Percentiles rank a stretch among this genome's conserved stretches.
Conservation (phyloP, 176 grass and related monocot species). For the Triticum monococcum region DNA sequence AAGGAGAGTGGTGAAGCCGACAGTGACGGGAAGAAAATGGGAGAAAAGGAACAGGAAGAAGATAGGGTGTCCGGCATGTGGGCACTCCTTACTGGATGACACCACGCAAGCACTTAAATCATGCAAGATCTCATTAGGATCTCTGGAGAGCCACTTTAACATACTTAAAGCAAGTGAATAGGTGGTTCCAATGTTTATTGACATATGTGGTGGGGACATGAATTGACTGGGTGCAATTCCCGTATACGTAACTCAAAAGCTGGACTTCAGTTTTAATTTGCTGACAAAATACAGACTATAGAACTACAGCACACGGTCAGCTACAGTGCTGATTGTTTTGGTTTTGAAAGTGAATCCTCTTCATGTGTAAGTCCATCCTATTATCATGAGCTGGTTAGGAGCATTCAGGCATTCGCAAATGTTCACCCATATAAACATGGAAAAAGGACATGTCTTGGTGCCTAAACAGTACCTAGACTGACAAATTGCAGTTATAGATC, state of each 20-base stretch:
- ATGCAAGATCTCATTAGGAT: neutral
- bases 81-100: neutral
- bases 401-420: neutral
- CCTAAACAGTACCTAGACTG: neutral
- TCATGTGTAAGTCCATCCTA: neutral
- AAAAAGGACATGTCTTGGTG: neutral
- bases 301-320: neutral
- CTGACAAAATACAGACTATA: neutral
- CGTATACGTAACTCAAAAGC: neutral
- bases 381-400: neutral
- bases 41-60: neutral
- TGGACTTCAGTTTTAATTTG: neutral
- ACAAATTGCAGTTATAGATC: conserved; percentile 1
- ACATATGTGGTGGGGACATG: neutral
- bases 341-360: neutral
- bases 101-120: neutral
- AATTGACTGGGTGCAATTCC: neutral
- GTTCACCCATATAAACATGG: neutral
- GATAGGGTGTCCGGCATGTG: neutral
- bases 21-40: neutral
- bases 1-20: neutral
- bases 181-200: neutral
- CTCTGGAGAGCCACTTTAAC: too few relatives aligned
- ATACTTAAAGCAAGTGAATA: neutral
- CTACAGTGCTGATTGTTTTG: neutral